Conservation (phyloP, 176 grass and related monocot species). For the Ensete glaucum region DNA sequence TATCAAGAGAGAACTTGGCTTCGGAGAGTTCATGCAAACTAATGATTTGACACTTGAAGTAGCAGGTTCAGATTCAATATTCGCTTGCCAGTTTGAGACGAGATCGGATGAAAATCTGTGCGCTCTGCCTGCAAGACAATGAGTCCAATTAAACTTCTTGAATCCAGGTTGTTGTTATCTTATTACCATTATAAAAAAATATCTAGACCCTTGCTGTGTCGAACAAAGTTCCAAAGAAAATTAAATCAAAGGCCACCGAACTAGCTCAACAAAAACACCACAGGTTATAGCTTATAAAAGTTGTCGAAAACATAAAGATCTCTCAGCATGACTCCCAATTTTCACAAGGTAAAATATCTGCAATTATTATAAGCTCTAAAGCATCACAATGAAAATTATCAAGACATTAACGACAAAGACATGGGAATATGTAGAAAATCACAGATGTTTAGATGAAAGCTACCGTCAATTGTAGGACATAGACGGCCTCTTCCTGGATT, state of each 20-base stretch:
- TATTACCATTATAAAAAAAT: neutral
- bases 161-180: neutral
- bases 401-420: no score
- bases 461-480: no score
- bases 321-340: no score
- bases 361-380: no score
- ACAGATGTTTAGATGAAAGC: no score
- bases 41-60: neutral
- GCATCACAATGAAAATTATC: no score
- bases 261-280: no score
- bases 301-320: no score
- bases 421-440: no score
- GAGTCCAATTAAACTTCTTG: neutral
- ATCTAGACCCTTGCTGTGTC: neutral
- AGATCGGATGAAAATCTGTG: neutral
- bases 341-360: no score
- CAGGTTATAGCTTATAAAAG: no score
- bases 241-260: neutral
- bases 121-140: neutral
- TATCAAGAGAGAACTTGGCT: neutral
- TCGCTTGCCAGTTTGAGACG: neutral
- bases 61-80: neutral
- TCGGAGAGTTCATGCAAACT: neutral
- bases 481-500: no score
- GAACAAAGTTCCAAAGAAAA: neutral